Conservation (phyloP, 768 basidiomycete genomes). For the Lentinula lateritia region DNA sequence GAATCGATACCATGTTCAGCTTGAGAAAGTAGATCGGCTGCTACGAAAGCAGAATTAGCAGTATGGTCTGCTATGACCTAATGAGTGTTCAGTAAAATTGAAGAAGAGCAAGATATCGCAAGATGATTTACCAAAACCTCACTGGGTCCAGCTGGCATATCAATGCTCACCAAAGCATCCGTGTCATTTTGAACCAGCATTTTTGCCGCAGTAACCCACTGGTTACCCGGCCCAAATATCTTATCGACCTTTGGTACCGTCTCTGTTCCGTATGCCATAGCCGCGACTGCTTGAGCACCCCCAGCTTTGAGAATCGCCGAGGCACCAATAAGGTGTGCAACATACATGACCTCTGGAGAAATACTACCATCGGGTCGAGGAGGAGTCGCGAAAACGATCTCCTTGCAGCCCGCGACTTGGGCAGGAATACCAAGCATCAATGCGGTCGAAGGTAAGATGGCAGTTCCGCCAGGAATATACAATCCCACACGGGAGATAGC, state of each 20-base stretch:
- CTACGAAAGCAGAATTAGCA: constrained; percentile 84
- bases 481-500: constrained; percentile 95
- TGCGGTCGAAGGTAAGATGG: constrained; percentile 92
- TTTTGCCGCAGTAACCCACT: constrained; percentile 99
- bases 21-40: constrained; percentile 94
- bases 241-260: constrained; percentile 98
- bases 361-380: constrained; percentile 89
- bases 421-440: constrained; percentile 98
- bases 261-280: constrained; percentile 94
- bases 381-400: constrained; percentile 94
- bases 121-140: constrained; percentile 86
- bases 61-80: constrained; percentile 94
- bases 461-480: constrained; percentile 97
- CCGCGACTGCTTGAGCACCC: constrained; percentile 93
- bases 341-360: constrained; percentile 97
- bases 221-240: constrained; percentile 98
- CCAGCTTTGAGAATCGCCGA: constrained; percentile 91
- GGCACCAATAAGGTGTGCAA: constrained; percentile 86
- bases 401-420: constrained; percentile 91
- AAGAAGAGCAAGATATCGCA: not conserved
- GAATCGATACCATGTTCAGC: constrained; percentile 98
- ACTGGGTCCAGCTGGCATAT: constrained; percentile 98
- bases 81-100: not conserved
- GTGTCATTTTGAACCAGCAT: constrained; percentile 99
- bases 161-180: constrained; percentile 91